These are phyloP conservation scores for Graphilbum ipis-grandicollis DNA, from an alignment of 2,329 filamentous ascomycete genomes.

Conservation along the genomic window DNA sequence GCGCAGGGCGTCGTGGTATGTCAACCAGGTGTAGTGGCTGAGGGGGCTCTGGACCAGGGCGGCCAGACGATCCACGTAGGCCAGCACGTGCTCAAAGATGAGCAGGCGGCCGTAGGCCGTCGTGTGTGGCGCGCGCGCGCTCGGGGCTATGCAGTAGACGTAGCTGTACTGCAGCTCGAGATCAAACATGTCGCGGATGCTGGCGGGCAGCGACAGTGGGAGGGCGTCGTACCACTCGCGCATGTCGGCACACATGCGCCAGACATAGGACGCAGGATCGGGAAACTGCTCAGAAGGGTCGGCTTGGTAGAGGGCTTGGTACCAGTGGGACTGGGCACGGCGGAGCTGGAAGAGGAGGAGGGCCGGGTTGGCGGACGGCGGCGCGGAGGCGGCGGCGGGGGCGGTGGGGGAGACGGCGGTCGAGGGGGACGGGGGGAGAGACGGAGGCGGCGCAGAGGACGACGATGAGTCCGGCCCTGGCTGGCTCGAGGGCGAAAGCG, in stretches of 20 bases:
- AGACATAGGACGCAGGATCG: conserved; percentile 54
- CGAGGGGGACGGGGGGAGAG: too few species aligned
- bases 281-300: conserved; percentile 46
- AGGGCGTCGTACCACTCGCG: conserved; percentile 67
- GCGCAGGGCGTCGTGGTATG: conserved; percentile 74
- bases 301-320: conserved; percentile 73
- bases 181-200: conserved; percentile 62
- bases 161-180: conserved; percentile 82
- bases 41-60: conserved; percentile 41
- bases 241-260: conserved; percentile 61
- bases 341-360: conserved; percentile 67
- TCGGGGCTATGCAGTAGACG: conserved; percentile 75
- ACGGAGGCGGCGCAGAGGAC: too few species aligned
- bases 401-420: too few species aligned
- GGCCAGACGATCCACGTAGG: conserved; percentile 63
- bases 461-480: conserved; percentile 17
- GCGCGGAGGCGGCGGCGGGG: too few species aligned
- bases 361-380: conserved; percentile 47
- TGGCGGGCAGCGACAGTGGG: conserved; percentile 43
- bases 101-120: conserved; percentile 61
- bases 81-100: conserved; percentile 72
- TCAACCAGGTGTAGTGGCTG: conserved; percentile 54
- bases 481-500: conserved; percentile 20
- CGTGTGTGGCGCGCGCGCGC: conserved; percentile 52
- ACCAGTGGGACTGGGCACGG: conserved; percentile 75